Evolutionary conservation across 1,284 basidiomycete genomes (phyloP).

Genomic region (Phellopilus nigrolimitatus): DNA sequence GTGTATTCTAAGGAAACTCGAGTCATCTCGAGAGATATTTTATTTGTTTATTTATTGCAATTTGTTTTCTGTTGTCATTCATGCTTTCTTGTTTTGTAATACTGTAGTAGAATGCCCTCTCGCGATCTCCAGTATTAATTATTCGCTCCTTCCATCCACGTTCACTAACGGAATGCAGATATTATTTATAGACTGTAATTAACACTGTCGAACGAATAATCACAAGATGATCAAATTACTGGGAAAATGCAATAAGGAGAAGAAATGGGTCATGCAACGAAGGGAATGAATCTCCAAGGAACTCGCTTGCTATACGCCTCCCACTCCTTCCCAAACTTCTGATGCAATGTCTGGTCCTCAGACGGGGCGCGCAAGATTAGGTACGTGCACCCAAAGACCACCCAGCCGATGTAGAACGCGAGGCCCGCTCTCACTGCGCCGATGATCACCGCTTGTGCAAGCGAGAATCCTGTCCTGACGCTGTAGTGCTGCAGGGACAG

Average conservation of each 20-base stretch:
- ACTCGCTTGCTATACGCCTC: conserved; percentile 19
- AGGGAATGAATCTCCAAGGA: conserved; percentile 21
- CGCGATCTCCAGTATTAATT: too few species aligned
- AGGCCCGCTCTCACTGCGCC: conserved; percentile 4
- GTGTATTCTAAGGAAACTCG: too few species aligned
- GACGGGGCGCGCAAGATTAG: conserved; percentile 10
- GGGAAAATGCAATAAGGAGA: too few species aligned
- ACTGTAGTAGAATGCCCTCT: too few species aligned
- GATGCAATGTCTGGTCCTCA: conserved; percentile 21
- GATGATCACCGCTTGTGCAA: not conserved
- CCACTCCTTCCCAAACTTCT: conserved; percentile 21
- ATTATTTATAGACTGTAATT: not conserved
- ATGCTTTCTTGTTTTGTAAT: too few species aligned
- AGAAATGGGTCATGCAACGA: not conserved
- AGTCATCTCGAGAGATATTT: too few species aligned
- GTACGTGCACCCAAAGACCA: conserved; percentile 5
- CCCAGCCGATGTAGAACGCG: conserved; percentile 7
- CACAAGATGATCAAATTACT: not conserved
- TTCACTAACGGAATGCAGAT: not conserved
- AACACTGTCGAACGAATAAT: not conserved
- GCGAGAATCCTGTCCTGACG: not conserved
- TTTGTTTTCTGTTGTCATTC: too few species aligned
- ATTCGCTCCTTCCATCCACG: not conserved
- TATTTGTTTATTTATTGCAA: too few species aligned
- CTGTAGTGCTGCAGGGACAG: not conserved